Evolutionary conservation across 2,329 filamentous ascomycete species (phyloP), one percentile per base, ranked within the genome.

Genomic region (Hymenoscyphus fraxineus): DNA sequence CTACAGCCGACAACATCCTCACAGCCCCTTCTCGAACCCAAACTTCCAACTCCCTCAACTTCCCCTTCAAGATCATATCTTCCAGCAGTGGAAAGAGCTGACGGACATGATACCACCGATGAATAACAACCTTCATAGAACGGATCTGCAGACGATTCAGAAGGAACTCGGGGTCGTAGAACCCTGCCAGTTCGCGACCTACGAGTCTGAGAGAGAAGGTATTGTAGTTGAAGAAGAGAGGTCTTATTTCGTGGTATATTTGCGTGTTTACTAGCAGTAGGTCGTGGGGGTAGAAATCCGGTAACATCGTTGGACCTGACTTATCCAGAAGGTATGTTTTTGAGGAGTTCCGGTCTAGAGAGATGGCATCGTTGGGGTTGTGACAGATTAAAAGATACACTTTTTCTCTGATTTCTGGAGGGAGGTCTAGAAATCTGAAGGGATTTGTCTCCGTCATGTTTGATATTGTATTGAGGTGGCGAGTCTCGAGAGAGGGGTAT

Each of bases 391-490:
- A 31, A 38, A 65, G 64, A 58, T 73, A 73, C n/a, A 75, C 72
- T 54, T 70, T 70, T 27, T 56, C 51, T 9, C 71, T 68, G 19
- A 75, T 68, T 60, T 75, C 72, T 3, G 70, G 67, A 9, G 73
- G 71, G 6, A 75, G 69, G 13, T 70, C 68, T 40, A 74, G 69
- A 35, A 75, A 69, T 6, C 57, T 67, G 51, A 73, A 71, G 9
- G 61, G 59, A 62, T 67, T 40, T 15, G 35, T 35, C 35, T 35
- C 22, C 13, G 55, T 56, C 10, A 12, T 51, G 51, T 22, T 44
- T 51, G 40, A 32, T n/a, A 54, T 31, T 59, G 38, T 55, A 39
- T 19, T 35, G 35, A 10, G 22, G 41, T 39, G 22, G 44, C 31
- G 55, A 47, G 51, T 32, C 10, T 27, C 13, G 22, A 22, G n/a